Evolutionary conservation across 345 rosid species (phyloP).

Genomic region (Populus davidiana): DNA sequence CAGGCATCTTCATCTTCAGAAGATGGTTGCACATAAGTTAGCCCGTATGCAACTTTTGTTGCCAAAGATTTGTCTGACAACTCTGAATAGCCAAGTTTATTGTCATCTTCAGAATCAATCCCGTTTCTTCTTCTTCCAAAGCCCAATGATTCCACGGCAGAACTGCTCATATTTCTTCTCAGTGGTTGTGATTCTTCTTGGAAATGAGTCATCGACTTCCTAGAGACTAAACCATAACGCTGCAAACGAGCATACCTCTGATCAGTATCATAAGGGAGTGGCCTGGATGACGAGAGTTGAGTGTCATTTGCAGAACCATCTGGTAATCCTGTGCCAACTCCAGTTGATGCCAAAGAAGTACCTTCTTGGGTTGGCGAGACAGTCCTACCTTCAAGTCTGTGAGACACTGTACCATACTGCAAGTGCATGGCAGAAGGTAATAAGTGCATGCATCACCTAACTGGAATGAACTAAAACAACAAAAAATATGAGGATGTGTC

Average conservation of each 20-base stretch:
- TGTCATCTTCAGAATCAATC: slow-evolving; percentile 40
- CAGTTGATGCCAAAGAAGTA: slow-evolving; percentile 38
- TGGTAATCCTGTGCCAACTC: slow-evolving; percentile 22
- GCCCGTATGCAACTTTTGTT: slow-evolving; percentile 33
- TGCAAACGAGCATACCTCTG: slow-evolving; percentile 53
- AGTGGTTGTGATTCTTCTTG: slow-evolving; percentile 55
- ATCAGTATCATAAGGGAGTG: slow-evolving; percentile 49
- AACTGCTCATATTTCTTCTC: slow-evolving; percentile 48
- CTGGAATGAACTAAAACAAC: neutral
- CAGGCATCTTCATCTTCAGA: slow-evolving; percentile 63
- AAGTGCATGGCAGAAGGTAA: slow-evolving; percentile 11
- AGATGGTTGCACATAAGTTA: slow-evolving; percentile 30
- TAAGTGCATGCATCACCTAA: neutral
- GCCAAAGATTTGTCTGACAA: slow-evolving; percentile 37
- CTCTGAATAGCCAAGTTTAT: slow-evolving; percentile 32
- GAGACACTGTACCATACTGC: slow-evolving; percentile 50
- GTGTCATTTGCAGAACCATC: slow-evolving; percentile 40
- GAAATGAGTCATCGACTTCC: slow-evolving; percentile 53
- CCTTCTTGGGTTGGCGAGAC: slow-evolving; percentile 38
- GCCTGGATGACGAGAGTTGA: slow-evolving; percentile 39
- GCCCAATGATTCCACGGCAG: slow-evolving; percentile 43
- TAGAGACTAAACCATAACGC: slow-evolving; percentile 66
- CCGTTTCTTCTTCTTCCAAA: slow-evolving; percentile 45
- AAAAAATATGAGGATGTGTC: neutral
- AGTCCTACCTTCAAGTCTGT: slow-evolving; percentile 44